A percentile compares a stretch with the other conserved stretches of the same genome.
Conservation (phyloP, 192 early-diverging fungal genomes). For the Coemansia nantahalensis region DNA sequence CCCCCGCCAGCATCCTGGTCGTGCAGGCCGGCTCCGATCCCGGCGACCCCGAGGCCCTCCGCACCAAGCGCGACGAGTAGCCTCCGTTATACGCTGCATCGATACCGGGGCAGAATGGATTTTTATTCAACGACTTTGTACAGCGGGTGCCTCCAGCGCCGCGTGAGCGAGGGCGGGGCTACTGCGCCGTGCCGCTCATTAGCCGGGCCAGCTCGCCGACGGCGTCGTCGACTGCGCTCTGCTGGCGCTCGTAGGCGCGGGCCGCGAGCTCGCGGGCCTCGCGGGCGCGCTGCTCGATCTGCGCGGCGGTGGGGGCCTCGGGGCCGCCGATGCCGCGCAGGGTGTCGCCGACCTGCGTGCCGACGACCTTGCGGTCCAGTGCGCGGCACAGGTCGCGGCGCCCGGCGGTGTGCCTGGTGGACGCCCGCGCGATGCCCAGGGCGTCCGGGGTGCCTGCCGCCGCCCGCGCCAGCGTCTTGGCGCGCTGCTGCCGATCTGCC, state of each 20-base stretch:
- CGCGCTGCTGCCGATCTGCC: slow-evolving; percentile 2
- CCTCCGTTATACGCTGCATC: neutral
- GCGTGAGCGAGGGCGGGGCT: neutral
- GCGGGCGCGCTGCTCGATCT: slow-evolving; percentile 17
- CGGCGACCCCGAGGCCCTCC: neutral
- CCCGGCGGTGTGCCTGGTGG: slow-evolving; percentile 36
- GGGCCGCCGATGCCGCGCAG: slow-evolving; percentile 26
- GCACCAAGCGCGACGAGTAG: too few species aligned
- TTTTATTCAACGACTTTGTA: too few species aligned
- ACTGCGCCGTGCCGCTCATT: slow-evolving; percentile 21
- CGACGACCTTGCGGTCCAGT: slow-evolving; percentile 20
- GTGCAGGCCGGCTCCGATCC: slow-evolving; percentile 35
- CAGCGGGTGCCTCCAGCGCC: too few species aligned
- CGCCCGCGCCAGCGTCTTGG: slow-evolving; percentile 3
- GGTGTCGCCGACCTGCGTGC: slow-evolving; percentile 16
- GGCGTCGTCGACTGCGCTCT: slow-evolving; percentile 16
- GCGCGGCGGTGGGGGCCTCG: slow-evolving; percentile 9
- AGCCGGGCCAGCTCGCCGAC: slow-evolving; percentile 45
- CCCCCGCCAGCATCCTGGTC: slow-evolving; percentile 51
- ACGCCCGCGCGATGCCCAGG: slow-evolving; percentile 7
- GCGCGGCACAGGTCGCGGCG: slow-evolving; percentile 21
- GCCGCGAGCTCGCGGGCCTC: slow-evolving; percentile 29
- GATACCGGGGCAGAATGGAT: too few species aligned
- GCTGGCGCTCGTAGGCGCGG: slow-evolving; percentile 30
- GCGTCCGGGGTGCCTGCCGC: neutral